Conservation (phyloP, 495 filamentous ascomycete genomes). For the Cercophora newfieldiana region DNA sequence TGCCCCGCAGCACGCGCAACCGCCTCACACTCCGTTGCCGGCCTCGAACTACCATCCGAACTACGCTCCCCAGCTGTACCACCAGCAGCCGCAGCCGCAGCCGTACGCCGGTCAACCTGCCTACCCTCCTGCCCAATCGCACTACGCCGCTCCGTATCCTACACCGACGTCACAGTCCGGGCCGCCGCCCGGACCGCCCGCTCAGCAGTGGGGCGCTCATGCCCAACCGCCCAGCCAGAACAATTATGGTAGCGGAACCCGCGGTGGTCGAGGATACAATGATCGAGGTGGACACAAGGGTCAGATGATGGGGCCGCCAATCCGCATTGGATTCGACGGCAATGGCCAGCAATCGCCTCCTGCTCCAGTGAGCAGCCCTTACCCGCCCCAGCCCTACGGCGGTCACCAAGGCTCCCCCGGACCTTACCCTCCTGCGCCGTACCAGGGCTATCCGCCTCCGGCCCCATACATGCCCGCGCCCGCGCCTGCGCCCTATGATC, state of each 20-base stretch:
- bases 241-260: constrained; percentile 49
- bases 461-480: constrained; percentile 28
- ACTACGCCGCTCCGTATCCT: constrained; percentile 39
- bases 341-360: constrained; percentile 37
- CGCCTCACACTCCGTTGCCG: constrained; percentile 38
- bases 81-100: constrained; percentile 22
- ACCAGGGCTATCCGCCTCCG: constrained; percentile 41
- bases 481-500: constrained; percentile 33
- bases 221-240: constrained; percentile 44
- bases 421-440: constrained; percentile 35
- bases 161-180: constrained; percentile 22
- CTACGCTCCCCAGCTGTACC: constrained; percentile 53
- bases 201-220: constrained; percentile 37
- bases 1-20: constrained; percentile 29
- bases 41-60: constrained; percentile 52
- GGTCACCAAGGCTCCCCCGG: constrained; percentile 33
- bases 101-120: constrained; percentile 28
- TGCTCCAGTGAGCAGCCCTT: constrained; percentile 49
- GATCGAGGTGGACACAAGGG: constrained; percentile 48
- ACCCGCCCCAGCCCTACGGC: constrained; percentile 33
- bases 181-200: constrained; percentile 38
- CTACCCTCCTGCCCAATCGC: constrained; percentile 28
- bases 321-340: constrained; percentile 59
- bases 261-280: constrained; percentile 54
- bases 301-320: constrained; percentile 58